phyloP scores from a whole-genome alignment of 305 asterid genomes.

The Solanum chacoense region DNA sequence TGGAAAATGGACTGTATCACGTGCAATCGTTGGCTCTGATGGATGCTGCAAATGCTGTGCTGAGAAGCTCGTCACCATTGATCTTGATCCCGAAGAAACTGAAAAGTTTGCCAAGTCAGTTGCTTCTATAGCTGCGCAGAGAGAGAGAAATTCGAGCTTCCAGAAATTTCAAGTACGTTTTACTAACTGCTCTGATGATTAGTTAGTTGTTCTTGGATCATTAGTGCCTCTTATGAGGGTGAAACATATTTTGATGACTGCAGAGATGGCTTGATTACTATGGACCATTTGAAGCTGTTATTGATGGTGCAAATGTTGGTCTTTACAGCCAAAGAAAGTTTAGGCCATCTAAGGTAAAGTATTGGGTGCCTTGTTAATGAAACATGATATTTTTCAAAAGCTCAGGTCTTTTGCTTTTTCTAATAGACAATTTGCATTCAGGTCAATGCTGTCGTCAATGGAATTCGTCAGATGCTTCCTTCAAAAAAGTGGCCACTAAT shows the following conservation, averaged over 20 bases:
- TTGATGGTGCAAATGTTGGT: conserved; percentile 86
- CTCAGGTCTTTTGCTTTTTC: conserved; percentile 1
- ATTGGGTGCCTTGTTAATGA: not conserved
- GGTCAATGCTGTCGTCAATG: conserved; percentile 72
- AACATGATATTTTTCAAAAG: not conserved
- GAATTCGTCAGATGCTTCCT: conserved; percentile 76
- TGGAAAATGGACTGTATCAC: conserved; percentile 58
- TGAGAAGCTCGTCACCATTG: conserved; percentile 57
- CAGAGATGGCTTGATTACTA: conserved; percentile 84
- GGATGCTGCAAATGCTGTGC: conserved; percentile 65
- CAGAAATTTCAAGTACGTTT: conserved; percentile 68
- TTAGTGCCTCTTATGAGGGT: conserved; percentile 12
- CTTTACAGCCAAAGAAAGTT: conserved; percentile 57
- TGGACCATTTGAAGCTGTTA: conserved; percentile 88
- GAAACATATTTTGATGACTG: conserved; percentile 10
- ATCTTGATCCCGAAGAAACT: conserved; percentile 74
- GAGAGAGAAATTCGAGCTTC: conserved; percentile 58
- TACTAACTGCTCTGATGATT: conserved; percentile 1
- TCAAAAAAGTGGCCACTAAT: conserved; percentile 79
- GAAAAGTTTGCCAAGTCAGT: conserved; percentile 67
- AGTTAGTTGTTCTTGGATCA: conserved; percentile 1
- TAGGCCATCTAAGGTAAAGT: conserved; percentile 60
- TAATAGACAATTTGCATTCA: conserved; percentile 14
- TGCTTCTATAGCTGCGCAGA: conserved; percentile 58
- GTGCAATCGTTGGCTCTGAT: conserved; percentile 40